Evolutionary conservation across 2,329 filamentous ascomycete species (phyloP), one percentile per base, ranked within the genome.

Genomic region (Fusarium succisae): DNA sequence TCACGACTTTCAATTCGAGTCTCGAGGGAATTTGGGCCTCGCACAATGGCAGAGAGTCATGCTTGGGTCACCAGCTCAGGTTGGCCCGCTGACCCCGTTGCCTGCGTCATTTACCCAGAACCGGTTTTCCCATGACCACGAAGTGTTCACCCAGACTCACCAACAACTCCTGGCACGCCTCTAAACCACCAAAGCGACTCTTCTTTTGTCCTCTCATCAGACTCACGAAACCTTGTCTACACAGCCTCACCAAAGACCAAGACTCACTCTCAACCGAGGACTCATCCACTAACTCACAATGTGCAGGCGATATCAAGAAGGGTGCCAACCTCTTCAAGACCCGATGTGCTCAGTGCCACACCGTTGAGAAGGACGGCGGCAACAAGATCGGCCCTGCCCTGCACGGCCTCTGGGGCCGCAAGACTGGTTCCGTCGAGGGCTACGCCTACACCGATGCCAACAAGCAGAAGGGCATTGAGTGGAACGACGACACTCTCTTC

Each of bases 311-410:
- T 86, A 82, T 89, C 82, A 95, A 95, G 90, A 98, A 98, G 93
- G 96, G 96, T 91, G 96, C 95, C 87, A 94, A 92, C 90, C 94
- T 98, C 84, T 98, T 98, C 94, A 98, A 98, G 92, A 98, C 95
- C 79, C 93, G 96, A 85, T 99, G 96, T 89, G 93, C 94, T 79
- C 95, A 98, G 89, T 99, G 96, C 93, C 96, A 99, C 90, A 98
- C 94, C 86, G 89, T 98, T 84, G 95, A 97, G 87, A 90, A 89
- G 76, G 93, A 90, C 81, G 96, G 96, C 87, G 91, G 91, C 87
- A 97, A 98, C 94, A 98, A 98, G 92, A 94, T 98, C 86, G 96
- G 96, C 84, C 96, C 96, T 82, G 95, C 95, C 84, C 92, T 99
- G 81, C 91, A 97, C 92, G 96, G 96, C 84, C 94, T 99, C 79